A percentile compares a stretch with the other conserved stretches of the same genome.
Conservation (phyloP, 768 basidiomycete genomes). For the Pulveroboletus sp. region DNA sequence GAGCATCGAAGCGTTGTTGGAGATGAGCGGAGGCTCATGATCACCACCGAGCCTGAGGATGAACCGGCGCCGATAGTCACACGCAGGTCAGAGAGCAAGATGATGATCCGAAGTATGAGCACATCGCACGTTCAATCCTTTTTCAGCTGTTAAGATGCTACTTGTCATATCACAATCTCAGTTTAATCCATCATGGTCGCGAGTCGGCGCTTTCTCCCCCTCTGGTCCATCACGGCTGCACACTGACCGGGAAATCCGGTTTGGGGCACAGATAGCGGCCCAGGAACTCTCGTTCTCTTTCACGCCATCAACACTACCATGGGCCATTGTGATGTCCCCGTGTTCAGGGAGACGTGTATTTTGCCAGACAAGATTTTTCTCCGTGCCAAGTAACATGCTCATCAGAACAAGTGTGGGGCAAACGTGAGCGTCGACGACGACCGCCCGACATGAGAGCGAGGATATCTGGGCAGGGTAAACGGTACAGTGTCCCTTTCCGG, state of each 20-base stretch:
- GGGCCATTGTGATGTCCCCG: no score
- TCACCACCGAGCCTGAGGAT: background rate
- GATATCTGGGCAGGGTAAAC: background rate
- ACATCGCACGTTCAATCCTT: background rate
- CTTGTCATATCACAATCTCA: background rate
- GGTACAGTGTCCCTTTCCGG: background rate
- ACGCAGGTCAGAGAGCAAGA: background rate
- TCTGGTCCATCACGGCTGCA: background rate
- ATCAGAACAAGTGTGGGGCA: background rate
- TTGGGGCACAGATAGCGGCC: background rate
- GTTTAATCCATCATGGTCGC: conserved; percentile 1
- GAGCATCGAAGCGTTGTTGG: conserved; percentile 82
- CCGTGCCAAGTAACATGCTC: background rate
- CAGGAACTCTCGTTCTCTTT: background rate
- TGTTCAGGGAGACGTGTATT: background rate
- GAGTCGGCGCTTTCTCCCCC: background rate
- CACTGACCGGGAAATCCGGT: background rate
- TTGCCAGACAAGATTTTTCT: background rate
- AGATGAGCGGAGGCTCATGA: conserved; percentile 48
- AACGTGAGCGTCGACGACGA: background rate
- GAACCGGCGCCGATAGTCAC: background rate
- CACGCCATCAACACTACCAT: background rate
- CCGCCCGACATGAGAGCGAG: background rate
- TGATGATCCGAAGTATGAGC: background rate
- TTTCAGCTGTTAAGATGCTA: background rate